Evolutionary conservation across 345 rosid genomes (phyloP), one percentile per base, ranked within the genome.

Genomic region (Gossypium sturtianum): DNA sequence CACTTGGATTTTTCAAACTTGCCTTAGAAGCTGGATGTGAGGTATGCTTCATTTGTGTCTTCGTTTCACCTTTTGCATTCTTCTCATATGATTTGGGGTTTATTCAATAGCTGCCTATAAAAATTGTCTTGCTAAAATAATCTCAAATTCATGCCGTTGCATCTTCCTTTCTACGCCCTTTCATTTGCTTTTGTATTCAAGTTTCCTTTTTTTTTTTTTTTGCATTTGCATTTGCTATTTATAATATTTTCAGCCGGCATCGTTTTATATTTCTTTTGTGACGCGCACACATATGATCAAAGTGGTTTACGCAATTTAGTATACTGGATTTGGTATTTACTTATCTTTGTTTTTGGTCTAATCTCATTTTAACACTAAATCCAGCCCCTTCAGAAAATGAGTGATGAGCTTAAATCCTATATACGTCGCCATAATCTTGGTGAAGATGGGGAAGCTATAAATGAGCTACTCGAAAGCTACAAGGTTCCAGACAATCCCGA

Each of bases 1-100:
- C 99, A 4, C 90, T 95, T 12, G 98, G 93, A 8, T 92, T 95
- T 76, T 92, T 95, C 81, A 92, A 89, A 81, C 98, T 95, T 64
- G 98, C 94, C 69, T 76, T 86, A 9, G 91, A 88, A 74, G 98
- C 94, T 17, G 96, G 93, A 60, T 91, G 97, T 74, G 86, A 92
- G 97, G 98, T 94, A 78, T 27, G 25, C n/a, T 62, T 49, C n/a
- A 43, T 66, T 1, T 57, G 41, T n/a, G n/a, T 69, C 15, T 66
- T 1, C 44, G 17, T 7, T 51, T 68, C 44, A 49, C 9, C 41
- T 34, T 25, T 68, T 68, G 44, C 58, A 66, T 20, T 23, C 17
- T 44, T 66, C 25, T 66, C 17, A 49, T 66, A 10, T 66, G 70
- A 66, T 19, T 66, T 43, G 34, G 52, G 53, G 53, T 44, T 23